phyloP scores from a whole-genome alignment of 2,329 filamentous ascomycete genomes.

The Trichothecium sympodiale region DNA sequence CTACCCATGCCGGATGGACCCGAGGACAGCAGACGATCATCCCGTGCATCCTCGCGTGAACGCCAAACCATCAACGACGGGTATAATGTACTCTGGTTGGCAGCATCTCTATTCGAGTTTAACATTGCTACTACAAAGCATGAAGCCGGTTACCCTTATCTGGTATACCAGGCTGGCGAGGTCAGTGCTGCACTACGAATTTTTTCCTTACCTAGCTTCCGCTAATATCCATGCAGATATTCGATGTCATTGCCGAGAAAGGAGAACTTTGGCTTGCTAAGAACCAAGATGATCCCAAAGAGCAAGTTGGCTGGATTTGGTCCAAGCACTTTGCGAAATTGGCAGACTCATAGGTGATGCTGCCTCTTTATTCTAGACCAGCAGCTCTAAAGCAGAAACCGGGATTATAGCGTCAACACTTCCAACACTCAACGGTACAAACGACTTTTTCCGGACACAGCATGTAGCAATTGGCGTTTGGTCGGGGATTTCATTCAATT shows the following conservation, averaged over 20 bases:
- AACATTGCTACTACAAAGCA: slow-evolving; percentile 87
- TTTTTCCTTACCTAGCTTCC: slow-evolving; percentile 1
- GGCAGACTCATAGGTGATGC: slow-evolving; percentile 32
- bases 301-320: slow-evolving; percentile 94
- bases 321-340: slow-evolving; percentile 86
- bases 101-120: slow-evolving; percentile 91
- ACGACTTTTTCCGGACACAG: background rate
- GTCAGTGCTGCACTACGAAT: slow-evolving; percentile 28
- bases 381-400: too few species aligned
- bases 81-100: slow-evolving; percentile 75
- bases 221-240: slow-evolving; percentile 42
- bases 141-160: slow-evolving; percentile 89
- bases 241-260: slow-evolving; percentile 89
- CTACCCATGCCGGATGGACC: slow-evolving; percentile 65
- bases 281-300: slow-evolving; percentile 81
- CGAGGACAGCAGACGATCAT: slow-evolving; percentile 40
- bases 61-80: slow-evolving; percentile 40
- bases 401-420: too few species aligned
- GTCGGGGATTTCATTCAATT: too few species aligned
- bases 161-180: slow-evolving; percentile 92
- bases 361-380: too few species aligned
- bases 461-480: background rate
- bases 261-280: slow-evolving; percentile 95
- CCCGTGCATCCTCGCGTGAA: slow-evolving; percentile 49
- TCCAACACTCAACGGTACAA: too few species aligned